Evolutionary conservation across 257 asterid genomes (phyloP).

Genomic region (Solanum chilense): DNA sequence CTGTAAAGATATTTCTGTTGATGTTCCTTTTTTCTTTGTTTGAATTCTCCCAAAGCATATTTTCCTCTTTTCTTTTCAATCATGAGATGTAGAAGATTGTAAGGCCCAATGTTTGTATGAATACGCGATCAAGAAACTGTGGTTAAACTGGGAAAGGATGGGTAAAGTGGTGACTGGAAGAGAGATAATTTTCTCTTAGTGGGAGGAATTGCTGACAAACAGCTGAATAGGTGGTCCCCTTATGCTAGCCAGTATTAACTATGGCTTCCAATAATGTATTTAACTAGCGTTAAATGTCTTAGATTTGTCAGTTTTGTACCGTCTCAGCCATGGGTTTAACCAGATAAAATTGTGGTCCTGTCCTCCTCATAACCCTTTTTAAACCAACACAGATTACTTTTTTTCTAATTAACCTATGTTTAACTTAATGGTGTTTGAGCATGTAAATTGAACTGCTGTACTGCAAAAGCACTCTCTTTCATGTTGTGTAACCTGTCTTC

Average conservation of each 20-base stretch:
- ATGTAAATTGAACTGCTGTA: background rate
- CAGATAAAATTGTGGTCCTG: background rate
- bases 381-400: background rate
- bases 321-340: background rate
- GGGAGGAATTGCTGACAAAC: background rate
- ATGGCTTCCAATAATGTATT: background rate
- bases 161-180: background rate
- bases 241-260: background rate
- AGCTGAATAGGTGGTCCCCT: background rate
- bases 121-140: background rate
- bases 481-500: background rate
- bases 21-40: background rate
- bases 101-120: background rate
- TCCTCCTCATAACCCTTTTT: background rate
- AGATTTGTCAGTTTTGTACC: background rate
- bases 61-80: background rate
- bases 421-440: background rate
- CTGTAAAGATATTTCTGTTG: background rate
- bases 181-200: background rate
- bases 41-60: background rate
- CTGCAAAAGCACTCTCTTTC: background rate
- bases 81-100: background rate
- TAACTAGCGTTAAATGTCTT: background rate
- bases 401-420: background rate
- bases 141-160: background rate